phyloP scores from a whole-genome alignment of 2,329 filamentous ascomycete species.

The Xylariaceae sp. region DNA sequence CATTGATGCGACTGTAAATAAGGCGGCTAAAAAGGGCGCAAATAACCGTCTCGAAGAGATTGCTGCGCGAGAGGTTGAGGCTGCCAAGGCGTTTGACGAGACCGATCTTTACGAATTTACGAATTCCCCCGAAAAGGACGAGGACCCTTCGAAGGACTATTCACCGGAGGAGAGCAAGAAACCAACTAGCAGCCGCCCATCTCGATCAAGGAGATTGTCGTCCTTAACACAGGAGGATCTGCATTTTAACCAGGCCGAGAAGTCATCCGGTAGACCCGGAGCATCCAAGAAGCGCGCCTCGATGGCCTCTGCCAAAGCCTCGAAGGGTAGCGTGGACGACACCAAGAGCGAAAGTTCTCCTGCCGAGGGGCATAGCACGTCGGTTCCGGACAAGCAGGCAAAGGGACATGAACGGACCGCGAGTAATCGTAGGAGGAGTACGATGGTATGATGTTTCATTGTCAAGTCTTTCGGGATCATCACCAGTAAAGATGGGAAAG shows the following conservation, averaged over 20 bases:
- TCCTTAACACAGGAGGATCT: conserved; percentile 36
- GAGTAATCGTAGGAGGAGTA: conserved; percentile 47
- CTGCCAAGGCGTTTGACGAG: conserved; percentile 26
- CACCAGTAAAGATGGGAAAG: too few relatives aligned
- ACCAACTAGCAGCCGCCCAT: conserved; percentile 30
- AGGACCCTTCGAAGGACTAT: conserved; percentile 21
- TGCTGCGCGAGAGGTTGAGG: conserved; percentile 29
- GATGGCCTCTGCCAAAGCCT: conserved; percentile 37
- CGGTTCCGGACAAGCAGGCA: conserved; percentile 27
- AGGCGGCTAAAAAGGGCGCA: conserved; percentile 16
- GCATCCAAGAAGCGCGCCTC: conserved; percentile 39
- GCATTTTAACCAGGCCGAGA: conserved; percentile 24
- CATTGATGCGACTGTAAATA: conserved; percentile 12
- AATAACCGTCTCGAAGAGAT: conserved; percentile 29
- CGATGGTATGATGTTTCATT: conserved; percentile 48
- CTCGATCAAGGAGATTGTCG: conserved; percentile 37
- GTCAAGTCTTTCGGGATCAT: background rate
- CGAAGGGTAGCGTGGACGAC: conserved; percentile 27
- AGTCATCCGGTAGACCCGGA: conserved; percentile 13
- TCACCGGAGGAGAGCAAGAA: conserved; percentile 24
- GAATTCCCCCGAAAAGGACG: conserved; percentile 39
- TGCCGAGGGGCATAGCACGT: conserved; percentile 33
- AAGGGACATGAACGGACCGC: conserved; percentile 31
- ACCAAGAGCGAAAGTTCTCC: conserved; percentile 9
- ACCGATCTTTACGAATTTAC: conserved; percentile 53